phyloP scores from a whole-genome alignment of 768 basidiomycete species.

The Basidioascus undulatus region DNA sequence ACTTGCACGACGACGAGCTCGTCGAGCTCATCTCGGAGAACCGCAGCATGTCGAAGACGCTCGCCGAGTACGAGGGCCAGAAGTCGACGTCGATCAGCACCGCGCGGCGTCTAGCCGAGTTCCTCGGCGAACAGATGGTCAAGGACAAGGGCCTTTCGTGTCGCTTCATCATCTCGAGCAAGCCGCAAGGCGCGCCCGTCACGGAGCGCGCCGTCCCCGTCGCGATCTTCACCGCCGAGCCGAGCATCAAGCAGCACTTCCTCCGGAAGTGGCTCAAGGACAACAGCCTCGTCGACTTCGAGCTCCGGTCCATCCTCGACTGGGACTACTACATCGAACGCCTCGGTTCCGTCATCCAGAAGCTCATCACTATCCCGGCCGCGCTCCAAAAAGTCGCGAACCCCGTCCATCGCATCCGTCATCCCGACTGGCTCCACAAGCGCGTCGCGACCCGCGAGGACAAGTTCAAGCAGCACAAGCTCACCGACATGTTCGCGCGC shows the following conservation, averaged over 20 bases:
- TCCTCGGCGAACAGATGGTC: slow-evolving; percentile 94
- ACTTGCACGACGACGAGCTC: slow-evolving; percentile 66
- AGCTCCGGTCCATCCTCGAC: slow-evolving; percentile 79
- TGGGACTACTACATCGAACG: slow-evolving; percentile 98
- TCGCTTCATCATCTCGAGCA: slow-evolving; percentile 94
- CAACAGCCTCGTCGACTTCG: slow-evolving; percentile 60
- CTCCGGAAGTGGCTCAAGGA: slow-evolving; percentile 95
- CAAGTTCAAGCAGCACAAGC: slow-evolving; percentile 94
- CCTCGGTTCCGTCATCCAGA: slow-evolving; percentile 91
- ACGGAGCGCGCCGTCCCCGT: slow-evolving; percentile 92
- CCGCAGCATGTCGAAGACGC: slow-evolving; percentile 84
- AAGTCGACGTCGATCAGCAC: slow-evolving; percentile 98
- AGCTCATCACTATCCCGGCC: slow-evolving; percentile 94
- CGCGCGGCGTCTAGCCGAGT: slow-evolving; percentile 79
- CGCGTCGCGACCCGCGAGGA: slow-evolving; percentile 72
- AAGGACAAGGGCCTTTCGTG: slow-evolving; percentile 98
- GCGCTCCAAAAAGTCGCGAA: slow-evolving; percentile 94
- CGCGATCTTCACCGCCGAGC: slow-evolving; percentile 92
- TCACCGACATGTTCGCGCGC: slow-evolving; percentile 67
- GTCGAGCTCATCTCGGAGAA: slow-evolving; percentile 98
- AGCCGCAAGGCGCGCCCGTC: slow-evolving; percentile 76
- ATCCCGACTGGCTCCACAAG: slow-evolving; percentile 91
- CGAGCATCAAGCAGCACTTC: slow-evolving; percentile 65
- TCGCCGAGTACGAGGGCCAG: slow-evolving; percentile 85
- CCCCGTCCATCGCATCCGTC: slow-evolving; percentile 80